Evolutionary conservation across 257 asterid genomes (phyloP), one percentile per base, ranked within the genome.

Genomic region (Solanum verrucosum): DNA sequence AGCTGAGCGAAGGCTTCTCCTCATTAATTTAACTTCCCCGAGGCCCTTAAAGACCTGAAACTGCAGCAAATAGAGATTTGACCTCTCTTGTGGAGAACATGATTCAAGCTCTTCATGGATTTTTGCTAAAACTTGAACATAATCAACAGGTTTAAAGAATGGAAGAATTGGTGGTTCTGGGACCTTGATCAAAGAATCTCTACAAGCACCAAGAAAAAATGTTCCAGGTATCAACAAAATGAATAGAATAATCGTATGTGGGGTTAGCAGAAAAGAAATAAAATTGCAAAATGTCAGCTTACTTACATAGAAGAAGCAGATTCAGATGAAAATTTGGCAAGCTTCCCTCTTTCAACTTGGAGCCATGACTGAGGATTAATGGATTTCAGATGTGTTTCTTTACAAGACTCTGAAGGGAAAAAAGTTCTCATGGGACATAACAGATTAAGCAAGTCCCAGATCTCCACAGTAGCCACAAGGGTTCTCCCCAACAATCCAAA

Each of bases 261-360:
- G 72, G 60, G 60, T 27, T 72, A 89, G 49, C 83, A 86, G 20
- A 74, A 75, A 42, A 7, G 42, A 71, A 88, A 72, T 16, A 29
- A 77, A 88, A 5, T 67, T 18, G 72, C 12, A 86, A 86, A 86
- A 23, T n/a, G 23, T 5, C 25, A 86, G 84, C 38, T 86, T 12
- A 88, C 96, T 87, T 93, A 95, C 99, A 95, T 92, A 68, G 99
- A 95, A 87, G 98, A 94, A 83, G 96, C 93, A 52, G 97, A 91
- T 84, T 93, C 93, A 15, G 92, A 88, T n/a, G 95, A 92, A 56
- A 91, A 89, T 89, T 96, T 94, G 21, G 98, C 79, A 79, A 92
- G 96, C 88, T 97, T 96, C 56, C 99, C 99, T 94, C 99, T 94
- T 91, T 97, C 99, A 89, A 95, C 99, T 91, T 96, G 99, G 89